A percentile compares a stretch with the other conserved stretches of the same genome.
Evolutionary conservation across 306 rosid species (phyloP).

Genomic region (Cicer bijugum): DNA sequence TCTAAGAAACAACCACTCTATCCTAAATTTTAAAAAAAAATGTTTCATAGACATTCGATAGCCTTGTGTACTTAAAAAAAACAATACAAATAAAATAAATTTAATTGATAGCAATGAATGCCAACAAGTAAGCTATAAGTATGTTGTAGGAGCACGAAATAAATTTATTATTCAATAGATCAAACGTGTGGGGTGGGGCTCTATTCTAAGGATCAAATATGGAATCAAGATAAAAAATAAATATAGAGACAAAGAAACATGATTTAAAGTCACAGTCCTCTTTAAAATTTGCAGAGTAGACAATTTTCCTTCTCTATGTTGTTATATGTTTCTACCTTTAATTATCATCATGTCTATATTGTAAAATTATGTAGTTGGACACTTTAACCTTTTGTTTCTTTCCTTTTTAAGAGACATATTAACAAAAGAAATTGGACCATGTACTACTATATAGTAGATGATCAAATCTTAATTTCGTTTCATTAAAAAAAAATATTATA

Average conservation of each 20-base stretch:
- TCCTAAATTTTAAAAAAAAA: no score
- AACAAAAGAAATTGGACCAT: slow-evolving; percentile 30
- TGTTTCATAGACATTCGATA: no score
- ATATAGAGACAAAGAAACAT: slow-evolving; percentile 56
- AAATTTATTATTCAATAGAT: slow-evolving; percentile 30
- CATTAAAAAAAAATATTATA: not conserved
- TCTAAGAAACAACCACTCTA: no score
- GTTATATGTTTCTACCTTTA: slow-evolving; percentile 43
- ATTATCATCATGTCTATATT: slow-evolving; percentile 27
- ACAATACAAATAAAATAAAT: not conserved
- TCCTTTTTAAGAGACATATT: slow-evolving; percentile 36
- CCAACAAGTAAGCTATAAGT: slow-evolving; percentile 31
- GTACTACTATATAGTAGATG: no score
- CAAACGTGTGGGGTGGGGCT: slow-evolving; percentile 47
- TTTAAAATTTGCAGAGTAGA: slow-evolving; percentile 54
- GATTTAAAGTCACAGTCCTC: slow-evolving; percentile 49
- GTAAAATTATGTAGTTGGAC: slow-evolving; percentile 8
- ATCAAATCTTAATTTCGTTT: not conserved
- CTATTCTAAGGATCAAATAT: slow-evolving; percentile 34
- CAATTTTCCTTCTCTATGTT: slow-evolving; percentile 44
- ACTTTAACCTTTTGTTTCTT: slow-evolving; percentile 31
- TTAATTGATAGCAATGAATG: slow-evolving; percentile 6
- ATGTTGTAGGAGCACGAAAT: slow-evolving; percentile 33
- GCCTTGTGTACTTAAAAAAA: no score
- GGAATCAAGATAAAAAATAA: slow-evolving; percentile 45